These are phyloP conservation scores for Botrytis tulipae DNA, from an alignment of 2,329 filamentous ascomycete species.

Conservation along the genomic window DNA sequence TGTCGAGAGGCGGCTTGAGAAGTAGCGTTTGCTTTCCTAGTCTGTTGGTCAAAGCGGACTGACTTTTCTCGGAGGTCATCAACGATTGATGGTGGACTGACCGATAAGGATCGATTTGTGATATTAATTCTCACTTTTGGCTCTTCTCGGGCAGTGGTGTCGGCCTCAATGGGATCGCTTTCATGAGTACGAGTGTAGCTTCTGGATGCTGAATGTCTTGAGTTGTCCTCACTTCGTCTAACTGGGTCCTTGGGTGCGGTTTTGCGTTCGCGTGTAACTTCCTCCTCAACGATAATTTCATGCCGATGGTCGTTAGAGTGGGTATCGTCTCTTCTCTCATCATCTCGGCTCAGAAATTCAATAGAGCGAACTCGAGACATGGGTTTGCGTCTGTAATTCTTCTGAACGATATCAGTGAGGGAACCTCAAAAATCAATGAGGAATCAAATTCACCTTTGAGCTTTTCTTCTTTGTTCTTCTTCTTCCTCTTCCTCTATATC, in stretches of 20 bases:
- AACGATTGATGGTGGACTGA: neutral
- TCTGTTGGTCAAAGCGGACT: neutral
- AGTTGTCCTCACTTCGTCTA: neutral
- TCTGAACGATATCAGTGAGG: neutral
- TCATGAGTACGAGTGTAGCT: neutral
- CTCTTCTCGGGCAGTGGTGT: neutral
- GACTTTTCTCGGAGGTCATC: neutral
- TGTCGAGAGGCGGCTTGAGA: neutral
- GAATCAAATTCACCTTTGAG: neutral
- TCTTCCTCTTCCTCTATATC: neutral
- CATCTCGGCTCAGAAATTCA: neutral
- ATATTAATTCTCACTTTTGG: neutral
- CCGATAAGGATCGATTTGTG: constrained; percentile 1
- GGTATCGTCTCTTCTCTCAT: neutral
- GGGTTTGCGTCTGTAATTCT: neutral
- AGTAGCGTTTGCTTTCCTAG: neutral
- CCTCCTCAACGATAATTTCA: neutral
- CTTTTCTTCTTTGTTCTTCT: neutral
- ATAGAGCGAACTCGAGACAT: neutral
- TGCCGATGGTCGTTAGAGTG: neutral
- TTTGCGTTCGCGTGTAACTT: neutral
- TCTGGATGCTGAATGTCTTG: neutral
- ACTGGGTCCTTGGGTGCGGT: neutral
- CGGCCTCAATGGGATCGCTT: neutral
- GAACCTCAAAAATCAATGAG: neutral